phyloP scores from a whole-genome alignment of 2,329 filamentous ascomycete genomes.

The Berkeleyomyces rouxiae region DNA sequence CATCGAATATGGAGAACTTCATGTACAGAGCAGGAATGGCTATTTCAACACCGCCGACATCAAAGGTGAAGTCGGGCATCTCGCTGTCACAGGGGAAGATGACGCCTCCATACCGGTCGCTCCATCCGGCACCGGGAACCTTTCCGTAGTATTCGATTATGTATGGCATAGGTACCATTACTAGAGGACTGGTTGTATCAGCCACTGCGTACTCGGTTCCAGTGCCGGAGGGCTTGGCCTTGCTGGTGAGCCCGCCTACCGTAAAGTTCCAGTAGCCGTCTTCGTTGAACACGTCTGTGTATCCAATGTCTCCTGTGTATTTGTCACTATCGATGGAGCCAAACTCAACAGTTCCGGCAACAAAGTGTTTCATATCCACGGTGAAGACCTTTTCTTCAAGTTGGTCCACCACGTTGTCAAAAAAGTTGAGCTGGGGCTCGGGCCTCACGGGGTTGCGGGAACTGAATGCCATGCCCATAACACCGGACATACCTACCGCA shows the following conservation, averaged over 20 bases:
- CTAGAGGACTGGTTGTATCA: conserved; percentile 46
- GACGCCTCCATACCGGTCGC: conserved; percentile 27
- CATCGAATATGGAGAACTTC: conserved; percentile 30
- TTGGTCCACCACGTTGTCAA: conserved; percentile 19
- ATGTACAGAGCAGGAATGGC: conserved; percentile 36
- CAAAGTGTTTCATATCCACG: conserved; percentile 44
- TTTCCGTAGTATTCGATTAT: conserved; percentile 32
- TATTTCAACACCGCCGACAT: conserved; percentile 44
- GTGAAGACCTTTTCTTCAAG: conserved; percentile 32
- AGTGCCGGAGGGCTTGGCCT: conserved; percentile 13
- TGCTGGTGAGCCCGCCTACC: conserved; percentile 34
- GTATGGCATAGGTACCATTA: conserved; percentile 39
- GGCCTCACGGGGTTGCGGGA: conserved; percentile 29
- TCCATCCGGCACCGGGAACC: conserved; percentile 27
- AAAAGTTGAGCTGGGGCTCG: conserved; percentile 27
- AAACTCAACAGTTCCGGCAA: conserved; percentile 55
- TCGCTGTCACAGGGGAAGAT: conserved; percentile 29
- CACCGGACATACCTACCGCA: too few species aligned
- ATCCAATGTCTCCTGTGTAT: conserved; percentile 43
- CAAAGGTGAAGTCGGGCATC: conserved; percentile 32
- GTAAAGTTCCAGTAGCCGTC: conserved; percentile 32
- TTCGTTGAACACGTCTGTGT: conserved; percentile 38
- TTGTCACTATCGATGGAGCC: conserved; percentile 49
- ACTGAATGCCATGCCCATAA: conserved; percentile 13
- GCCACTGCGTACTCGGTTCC: conserved; percentile 22